Percentiles rank a stretch among this genome's conserved stretches.
Conservation (phyloP, 192 early-diverging fungal species). For the Gaertneriomyces sp. region DNA sequence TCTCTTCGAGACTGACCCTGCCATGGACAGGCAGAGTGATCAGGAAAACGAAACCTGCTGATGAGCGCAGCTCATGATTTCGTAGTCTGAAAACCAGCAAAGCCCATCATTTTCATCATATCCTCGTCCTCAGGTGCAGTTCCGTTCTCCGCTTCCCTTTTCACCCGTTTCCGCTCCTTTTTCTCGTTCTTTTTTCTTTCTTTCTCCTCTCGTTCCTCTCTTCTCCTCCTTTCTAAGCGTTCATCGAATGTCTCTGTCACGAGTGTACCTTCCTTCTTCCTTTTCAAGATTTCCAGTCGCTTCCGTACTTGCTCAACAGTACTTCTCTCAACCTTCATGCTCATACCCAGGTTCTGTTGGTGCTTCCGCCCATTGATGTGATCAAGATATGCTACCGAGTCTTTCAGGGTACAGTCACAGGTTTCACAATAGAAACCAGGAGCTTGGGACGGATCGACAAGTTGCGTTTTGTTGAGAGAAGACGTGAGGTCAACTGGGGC, state of each 20-base stretch:
- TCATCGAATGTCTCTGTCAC: constrained; percentile 5
- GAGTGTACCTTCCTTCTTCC: constrained; percentile 57
- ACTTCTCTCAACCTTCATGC: constrained; percentile 78
- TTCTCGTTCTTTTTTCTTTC: constrained; percentile 45
- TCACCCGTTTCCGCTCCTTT: constrained; percentile 52
- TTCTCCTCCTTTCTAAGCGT: constrained; percentile 62
- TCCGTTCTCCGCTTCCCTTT: constrained; percentile 32
- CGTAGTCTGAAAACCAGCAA: constrained; percentile 27
- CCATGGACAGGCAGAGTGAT: too few relatives aligned
- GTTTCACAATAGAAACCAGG: constrained; percentile 91
- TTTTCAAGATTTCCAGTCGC: constrained; percentile 66
- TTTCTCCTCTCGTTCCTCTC: constrained; percentile 48
- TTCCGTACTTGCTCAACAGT: constrained; percentile 72
- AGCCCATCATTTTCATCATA: constrained; percentile 79
- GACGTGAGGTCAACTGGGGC: constrained; percentile 66
- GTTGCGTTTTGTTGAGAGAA: constrained; percentile 76
- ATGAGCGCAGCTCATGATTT: background rate
- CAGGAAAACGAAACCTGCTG: too few relatives aligned
- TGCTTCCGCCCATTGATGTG: constrained; percentile 91
- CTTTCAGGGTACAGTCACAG: constrained; percentile 85
- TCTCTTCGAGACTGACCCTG: too few relatives aligned
- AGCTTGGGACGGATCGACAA: constrained; percentile 67
- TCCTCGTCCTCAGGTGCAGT: constrained; percentile 48
- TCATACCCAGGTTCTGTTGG: constrained; percentile 74
- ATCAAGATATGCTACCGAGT: constrained; percentile 85